Evolutionary conservation across 2,329 filamentous ascomycete species (phyloP).

Genomic region (Fusarium odoratissimum): DNA sequence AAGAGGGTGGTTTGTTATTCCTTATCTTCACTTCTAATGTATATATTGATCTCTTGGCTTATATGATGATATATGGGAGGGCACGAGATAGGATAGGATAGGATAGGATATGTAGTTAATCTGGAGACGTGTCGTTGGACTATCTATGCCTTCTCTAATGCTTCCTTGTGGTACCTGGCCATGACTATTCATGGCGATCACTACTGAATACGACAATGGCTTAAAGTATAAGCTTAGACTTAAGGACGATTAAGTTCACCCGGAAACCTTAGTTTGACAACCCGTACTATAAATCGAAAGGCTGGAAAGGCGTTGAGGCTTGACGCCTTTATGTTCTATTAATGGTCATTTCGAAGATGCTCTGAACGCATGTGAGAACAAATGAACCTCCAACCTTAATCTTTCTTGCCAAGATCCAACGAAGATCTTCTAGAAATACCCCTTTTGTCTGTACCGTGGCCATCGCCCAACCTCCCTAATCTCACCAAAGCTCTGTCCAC

Average conservation of each 20-base stretch:
- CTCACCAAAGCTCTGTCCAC: background rate
- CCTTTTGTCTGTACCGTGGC: background rate
- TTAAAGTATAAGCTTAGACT: background rate
- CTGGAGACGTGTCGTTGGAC: slow-evolving; percentile 26
- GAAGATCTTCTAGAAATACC: background rate
- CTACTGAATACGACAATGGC: background rate
- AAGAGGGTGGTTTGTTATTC: slow-evolving; percentile 6
- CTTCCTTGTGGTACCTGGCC: background rate
- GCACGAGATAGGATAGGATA: background rate
- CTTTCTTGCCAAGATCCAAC: background rate
- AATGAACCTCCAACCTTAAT: background rate
- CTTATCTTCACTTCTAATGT: slow-evolving; percentile 28
- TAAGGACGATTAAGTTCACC: background rate
- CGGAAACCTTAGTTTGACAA: background rate
- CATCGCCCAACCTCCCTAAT: background rate
- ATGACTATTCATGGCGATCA: background rate
- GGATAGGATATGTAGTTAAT: slow-evolving; percentile 37
- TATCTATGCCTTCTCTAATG: background rate
- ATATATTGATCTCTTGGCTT: slow-evolving; percentile 23
- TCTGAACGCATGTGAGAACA: background rate
- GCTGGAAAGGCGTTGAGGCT: background rate
- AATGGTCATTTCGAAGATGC: background rate
- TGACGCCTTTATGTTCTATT: background rate
- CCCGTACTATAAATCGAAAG: background rate
- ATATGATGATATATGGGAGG: background rate